Evolutionary conservation across 352 stramenopile genomes (phyloP), one percentile per base, ranked within the genome.

Genomic region (Phytophthora rubi): DNA sequence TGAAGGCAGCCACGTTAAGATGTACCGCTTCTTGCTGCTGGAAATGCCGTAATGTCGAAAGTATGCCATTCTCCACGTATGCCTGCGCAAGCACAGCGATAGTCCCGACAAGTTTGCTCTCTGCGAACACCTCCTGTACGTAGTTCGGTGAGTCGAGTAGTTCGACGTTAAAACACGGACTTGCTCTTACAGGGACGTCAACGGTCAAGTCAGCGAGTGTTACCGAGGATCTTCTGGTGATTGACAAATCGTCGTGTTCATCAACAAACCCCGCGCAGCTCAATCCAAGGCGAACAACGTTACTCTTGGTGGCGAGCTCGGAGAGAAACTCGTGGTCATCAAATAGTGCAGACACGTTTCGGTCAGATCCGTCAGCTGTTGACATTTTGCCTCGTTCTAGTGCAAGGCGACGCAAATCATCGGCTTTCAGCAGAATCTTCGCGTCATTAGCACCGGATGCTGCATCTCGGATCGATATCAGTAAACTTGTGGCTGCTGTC

Each of bases 11-110:
- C 2, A 84, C 71, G 23, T 88, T 81, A 4, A 79, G 45, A 10
- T 76, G 39, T 5, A 89, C 68, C 2, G 83, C 85, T 61, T 89
- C 77, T 37, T 75, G 57, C 18, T 85, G 80, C 37, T 90, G 81
- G 4, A 89, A 53, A 28, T 65, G 77, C 0, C 77, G 77, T 6
- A 88, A 53, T 9, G 76, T 79, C 1, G 72, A 76, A 4, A 80
- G 32, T 0, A 82, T 56, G 0, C 52, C 73, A 30, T 89, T 73
- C 23, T 90, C 79, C 2, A 75, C 73, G 52, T 86, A 81, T 23
- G 74, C 70, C n/a, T 84, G 80, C 0, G 78, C 71, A 30, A 94
- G 57, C 16, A 89, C 76, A 3, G 77, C 81, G 9, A 88, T 53
- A 21, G 72, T 69, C 0, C 72, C 76, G 30, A 86, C 60, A 4